Evolutionary conservation across 176 grass and related monocot genomes (phyloP).

Genomic region (Guadua angustifolia): DNA sequence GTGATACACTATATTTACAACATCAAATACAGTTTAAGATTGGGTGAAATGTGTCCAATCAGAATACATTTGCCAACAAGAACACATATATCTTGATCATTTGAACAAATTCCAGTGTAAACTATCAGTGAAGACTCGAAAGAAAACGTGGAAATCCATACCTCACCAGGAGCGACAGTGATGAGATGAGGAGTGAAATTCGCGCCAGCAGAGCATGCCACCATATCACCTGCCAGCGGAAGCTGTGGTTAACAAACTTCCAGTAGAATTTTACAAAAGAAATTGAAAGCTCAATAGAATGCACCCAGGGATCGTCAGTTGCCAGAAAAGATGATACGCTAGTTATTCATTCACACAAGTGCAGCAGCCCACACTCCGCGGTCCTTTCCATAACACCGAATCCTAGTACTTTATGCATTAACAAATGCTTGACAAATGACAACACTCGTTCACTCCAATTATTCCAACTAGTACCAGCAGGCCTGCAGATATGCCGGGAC

Average conservation of each 20-base stretch:
- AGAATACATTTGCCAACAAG: neutral
- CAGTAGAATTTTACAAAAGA: neutral
- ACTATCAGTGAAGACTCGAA: neutral
- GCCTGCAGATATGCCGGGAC: neutral
- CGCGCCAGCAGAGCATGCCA: slow-evolving; percentile 78
- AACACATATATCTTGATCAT: neutral
- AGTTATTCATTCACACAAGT: neutral
- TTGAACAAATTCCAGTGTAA: neutral
- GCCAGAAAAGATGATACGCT: neutral
- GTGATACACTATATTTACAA: neutral
- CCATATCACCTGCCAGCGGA: slow-evolving; percentile 62
- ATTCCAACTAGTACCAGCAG: neutral
- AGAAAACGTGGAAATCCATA: slow-evolving; percentile 39
- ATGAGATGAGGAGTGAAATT: slow-evolving; percentile 95
- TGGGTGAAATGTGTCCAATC: neutral
- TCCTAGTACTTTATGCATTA: neutral
- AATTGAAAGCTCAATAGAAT: neutral
- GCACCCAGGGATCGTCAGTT: neutral
- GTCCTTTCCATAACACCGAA: neutral
- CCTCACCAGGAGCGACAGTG: slow-evolving; percentile 93
- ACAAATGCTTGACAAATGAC: neutral
- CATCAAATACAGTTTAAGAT: neutral
- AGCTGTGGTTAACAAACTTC: slow-evolving; percentile 9
- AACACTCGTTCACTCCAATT: neutral
- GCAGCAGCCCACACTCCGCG: neutral